Percentiles rank a stretch among this genome's conserved stretches.
Evolutionary conservation across 495 filamentous ascomycete species (phyloP).

Genomic region (Filosporella fistucella): DNA sequence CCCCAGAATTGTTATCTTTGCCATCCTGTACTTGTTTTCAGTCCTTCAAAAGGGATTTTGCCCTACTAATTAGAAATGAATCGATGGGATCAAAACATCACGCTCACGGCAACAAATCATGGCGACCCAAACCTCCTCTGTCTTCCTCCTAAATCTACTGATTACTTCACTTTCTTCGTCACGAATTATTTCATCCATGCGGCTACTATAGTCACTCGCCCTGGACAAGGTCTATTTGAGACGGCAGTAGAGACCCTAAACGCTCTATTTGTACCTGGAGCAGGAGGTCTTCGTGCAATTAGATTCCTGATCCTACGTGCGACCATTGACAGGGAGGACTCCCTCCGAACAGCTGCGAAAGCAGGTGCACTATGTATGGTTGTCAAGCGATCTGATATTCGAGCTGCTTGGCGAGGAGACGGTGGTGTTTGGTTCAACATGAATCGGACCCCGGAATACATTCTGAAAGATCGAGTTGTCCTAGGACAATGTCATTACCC

Average conservation of each 20-base stretch:
- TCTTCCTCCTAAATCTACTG: constrained; percentile 1
- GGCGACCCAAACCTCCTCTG: constrained; percentile 14
- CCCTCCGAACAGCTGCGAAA: constrained; percentile 10
- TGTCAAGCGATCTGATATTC: too few species aligned
- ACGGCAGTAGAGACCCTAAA: constrained; percentile 1
- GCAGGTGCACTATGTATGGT: constrained; percentile 32
- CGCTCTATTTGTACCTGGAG: constrained; percentile 6
- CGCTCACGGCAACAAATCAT: constrained; percentile 9
- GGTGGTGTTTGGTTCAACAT: too few species aligned
- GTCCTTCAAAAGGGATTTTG: too few species aligned
- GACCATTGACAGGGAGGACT: background rate
- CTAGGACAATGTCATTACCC: too few species aligned
- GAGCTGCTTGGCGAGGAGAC: too few species aligned
- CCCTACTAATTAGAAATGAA: too few species aligned
- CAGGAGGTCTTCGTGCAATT: constrained; percentile 9
- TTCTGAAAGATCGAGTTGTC: too few species aligned
- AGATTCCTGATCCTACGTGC: background rate
- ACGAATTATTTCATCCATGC: constrained; percentile 16
- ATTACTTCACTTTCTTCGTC: constrained; percentile 8
- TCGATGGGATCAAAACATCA: too few species aligned
- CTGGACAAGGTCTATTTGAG: background rate
- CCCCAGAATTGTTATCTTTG: too few species aligned
- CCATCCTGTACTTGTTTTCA: too few species aligned
- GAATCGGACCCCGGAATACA: too few species aligned
- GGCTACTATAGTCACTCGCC: constrained; percentile 3